These are phyloP conservation scores for Saccharata proteae DNA, from an alignment of 2,329 filamentous ascomycete species.

Conservation along the genomic window DNA sequence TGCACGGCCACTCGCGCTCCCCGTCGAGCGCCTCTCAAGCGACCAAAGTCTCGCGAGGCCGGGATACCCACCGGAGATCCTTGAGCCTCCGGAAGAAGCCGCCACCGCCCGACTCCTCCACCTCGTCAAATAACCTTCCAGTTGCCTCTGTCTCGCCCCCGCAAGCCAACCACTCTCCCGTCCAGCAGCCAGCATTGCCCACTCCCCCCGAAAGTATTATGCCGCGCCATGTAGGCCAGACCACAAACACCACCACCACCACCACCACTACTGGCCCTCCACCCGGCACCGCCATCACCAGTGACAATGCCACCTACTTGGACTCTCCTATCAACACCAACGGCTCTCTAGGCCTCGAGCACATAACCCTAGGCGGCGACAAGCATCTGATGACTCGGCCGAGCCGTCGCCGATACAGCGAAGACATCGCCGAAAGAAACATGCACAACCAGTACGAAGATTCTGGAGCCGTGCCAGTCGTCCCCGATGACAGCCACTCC, in stretches of 20 bases:
- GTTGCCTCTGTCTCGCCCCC: too few relatives aligned
- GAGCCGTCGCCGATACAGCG: slow-evolving; percentile 35
- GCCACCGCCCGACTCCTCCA: too few relatives aligned
- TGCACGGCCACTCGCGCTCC: neutral
- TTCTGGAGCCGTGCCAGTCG: neutral
- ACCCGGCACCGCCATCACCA: slow-evolving; percentile 2
- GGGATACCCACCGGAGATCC: neutral
- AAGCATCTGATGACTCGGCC: slow-evolving; percentile 10
- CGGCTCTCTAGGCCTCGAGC: slow-evolving; percentile 4
- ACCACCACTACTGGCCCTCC: neutral
- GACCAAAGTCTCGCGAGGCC: neutral
- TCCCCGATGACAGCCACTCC: slow-evolving; percentile 30
- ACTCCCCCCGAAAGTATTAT: too few relatives aligned
- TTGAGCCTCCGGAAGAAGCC: neutral
- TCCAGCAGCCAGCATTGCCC: too few relatives aligned
- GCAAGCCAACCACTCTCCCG: too few relatives aligned
- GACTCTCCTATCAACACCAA: neutral
- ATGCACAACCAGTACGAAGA: slow-evolving; percentile 11
- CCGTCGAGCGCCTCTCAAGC: too few relatives aligned
- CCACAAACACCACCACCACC: too few relatives aligned
- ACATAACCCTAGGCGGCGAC: slow-evolving; percentile 15
- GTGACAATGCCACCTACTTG: neutral
- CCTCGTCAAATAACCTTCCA: too few relatives aligned
- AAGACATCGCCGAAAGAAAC: slow-evolving; percentile 31
- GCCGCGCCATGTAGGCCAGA: too few relatives aligned